A percentile compares a stretch with the other conserved stretches of the same genome.
Evolutionary conservation across 306 rosid genomes (phyloP).

Genomic region (Sicyos edulis): DNA sequence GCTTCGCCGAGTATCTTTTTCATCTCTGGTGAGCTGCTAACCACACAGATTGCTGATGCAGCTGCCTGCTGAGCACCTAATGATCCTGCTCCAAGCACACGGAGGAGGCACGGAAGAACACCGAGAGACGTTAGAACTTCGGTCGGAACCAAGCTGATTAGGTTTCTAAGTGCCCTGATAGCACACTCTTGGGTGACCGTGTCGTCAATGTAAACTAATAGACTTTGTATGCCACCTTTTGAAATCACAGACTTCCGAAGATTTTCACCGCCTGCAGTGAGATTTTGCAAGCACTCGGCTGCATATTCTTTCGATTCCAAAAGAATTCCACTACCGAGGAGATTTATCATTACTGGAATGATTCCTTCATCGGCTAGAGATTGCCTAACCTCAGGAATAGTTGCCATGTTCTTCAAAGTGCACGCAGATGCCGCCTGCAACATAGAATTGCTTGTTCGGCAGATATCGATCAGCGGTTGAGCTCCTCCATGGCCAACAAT

Average conservation of each 20-base stretch:
- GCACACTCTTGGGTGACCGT: conserved; percentile 79
- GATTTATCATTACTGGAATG: conserved; percentile 55
- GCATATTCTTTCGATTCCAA: conserved; percentile 79
- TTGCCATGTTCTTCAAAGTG: conserved; percentile 67
- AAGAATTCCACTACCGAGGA: conserved; percentile 60
- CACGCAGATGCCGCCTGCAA: conserved; percentile 75
- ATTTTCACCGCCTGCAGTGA: conserved; percentile 72
- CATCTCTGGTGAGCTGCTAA: conserved; percentile 59
- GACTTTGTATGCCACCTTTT: conserved; percentile 66
- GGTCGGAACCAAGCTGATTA: conserved; percentile 51
- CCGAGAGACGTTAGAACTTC: conserved; percentile 58
- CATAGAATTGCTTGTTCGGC: conserved; percentile 65
- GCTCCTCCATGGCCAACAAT: conserved; percentile 85
- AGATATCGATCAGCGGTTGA: conserved; percentile 59
- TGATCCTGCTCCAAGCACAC: conserved; percentile 61
- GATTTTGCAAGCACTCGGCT: conserved; percentile 87
- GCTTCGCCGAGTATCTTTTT: conserved; percentile 70
- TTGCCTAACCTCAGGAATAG: conserved; percentile 71
- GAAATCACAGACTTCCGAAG: conserved; percentile 55
- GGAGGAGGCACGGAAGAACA: conserved; percentile 51
- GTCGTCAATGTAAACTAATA: conserved; percentile 60
- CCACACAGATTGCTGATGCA: conserved; percentile 47
- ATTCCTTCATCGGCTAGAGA: conserved; percentile 79
- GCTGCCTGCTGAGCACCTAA: conserved; percentile 76
- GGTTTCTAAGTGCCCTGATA: conserved; percentile 63